Conservation (phyloP, 805 yeast species). For the Candida verbasci region DNA sequence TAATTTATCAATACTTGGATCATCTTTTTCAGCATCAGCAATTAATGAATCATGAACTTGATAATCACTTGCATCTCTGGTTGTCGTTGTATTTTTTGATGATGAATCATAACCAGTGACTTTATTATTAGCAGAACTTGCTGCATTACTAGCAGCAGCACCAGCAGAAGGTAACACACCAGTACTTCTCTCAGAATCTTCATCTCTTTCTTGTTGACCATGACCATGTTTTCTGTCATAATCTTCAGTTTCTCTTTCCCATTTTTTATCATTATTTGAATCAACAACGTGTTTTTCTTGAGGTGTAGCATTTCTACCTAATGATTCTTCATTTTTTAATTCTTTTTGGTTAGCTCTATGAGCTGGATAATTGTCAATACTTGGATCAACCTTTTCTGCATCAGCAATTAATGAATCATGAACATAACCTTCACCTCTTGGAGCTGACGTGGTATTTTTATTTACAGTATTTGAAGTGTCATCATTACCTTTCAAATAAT, state of each 20-base stretch:
- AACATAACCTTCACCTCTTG: not conserved
- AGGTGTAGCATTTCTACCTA: slow-evolving; percentile 3
- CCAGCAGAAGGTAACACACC: slow-evolving; percentile 4
- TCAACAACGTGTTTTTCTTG: slow-evolving; percentile 5
- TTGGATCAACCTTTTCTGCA: slow-evolving; percentile 7
- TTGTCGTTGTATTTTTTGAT: not conserved
- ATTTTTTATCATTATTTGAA: slow-evolving; percentile 8
- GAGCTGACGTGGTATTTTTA: not conserved
- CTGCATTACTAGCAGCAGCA: not conserved
- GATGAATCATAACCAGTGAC: not conserved
- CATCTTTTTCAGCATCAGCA: slow-evolving; percentile 5
- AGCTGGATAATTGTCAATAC: slow-evolving; percentile 3
- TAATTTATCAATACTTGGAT: slow-evolving; percentile 4
- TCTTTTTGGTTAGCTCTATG: slow-evolving; percentile 2
- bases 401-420: slow-evolving; percentile 5
- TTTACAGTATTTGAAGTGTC: not conserved
- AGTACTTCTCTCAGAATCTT: too few species aligned
- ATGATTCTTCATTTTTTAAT: slow-evolving; percentile 1
- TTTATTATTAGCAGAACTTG: not conserved
- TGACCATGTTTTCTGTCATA: slow-evolving; percentile 24
- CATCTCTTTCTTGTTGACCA: not conserved
- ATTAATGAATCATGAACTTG: slow-evolving; percentile 5
- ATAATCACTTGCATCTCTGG: not conserved
- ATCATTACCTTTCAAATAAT: not conserved
- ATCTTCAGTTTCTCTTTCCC: slow-evolving; percentile 19